A percentile compares a stretch with the other conserved stretches of the same genome.
These are phyloP conservation scores for Micractinium conductrix DNA, from an alignment of 139 green algal species.

Conservation along the genomic window DNA sequence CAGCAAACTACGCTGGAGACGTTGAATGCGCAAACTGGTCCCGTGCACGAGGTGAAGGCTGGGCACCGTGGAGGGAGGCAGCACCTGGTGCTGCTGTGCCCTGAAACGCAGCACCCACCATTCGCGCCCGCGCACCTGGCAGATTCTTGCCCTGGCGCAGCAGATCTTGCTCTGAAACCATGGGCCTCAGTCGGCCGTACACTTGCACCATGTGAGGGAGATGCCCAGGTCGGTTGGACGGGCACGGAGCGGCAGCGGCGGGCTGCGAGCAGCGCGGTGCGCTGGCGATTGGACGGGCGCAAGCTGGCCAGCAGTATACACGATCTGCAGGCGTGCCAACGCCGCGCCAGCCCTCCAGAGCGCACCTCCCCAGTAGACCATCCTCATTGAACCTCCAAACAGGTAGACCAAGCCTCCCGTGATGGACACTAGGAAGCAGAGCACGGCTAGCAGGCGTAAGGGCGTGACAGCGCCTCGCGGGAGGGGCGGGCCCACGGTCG, in stretches of 20 bases:
- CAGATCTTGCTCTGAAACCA: slow-evolving; percentile 29
- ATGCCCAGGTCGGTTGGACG: neutral
- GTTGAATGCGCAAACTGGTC: too few relatives aligned
- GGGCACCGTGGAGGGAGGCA: too few relatives aligned
- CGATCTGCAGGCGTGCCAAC: neutral
- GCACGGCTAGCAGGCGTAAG: neutral
- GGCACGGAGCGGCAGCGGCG: neutral
- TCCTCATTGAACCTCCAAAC: slow-evolving; percentile 8
- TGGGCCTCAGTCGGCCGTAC: slow-evolving; percentile 14
- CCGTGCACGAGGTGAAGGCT: too few relatives aligned
- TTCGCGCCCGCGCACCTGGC: neutral
- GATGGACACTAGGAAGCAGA: neutral
- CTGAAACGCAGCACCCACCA: too few relatives aligned
- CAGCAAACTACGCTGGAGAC: too few relatives aligned
- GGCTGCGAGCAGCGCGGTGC: too few relatives aligned
- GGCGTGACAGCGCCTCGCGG: slow-evolving; percentile 1
- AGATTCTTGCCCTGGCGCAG: neutral
- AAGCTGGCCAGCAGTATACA: neutral
- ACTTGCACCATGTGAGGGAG: neutral
- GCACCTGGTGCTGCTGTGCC: neutral
- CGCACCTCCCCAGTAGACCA: slow-evolving; percentile 43
- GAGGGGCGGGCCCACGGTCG: too few relatives aligned
- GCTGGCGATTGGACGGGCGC: neutral
- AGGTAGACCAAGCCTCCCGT: slow-evolving; percentile 18
- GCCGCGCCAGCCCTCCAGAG: neutral